Evolutionary conservation across 2,329 filamentous ascomycete genomes (phyloP), one percentile per base, ranked within the genome.

Genomic region (Kalmusia sp.): DNA sequence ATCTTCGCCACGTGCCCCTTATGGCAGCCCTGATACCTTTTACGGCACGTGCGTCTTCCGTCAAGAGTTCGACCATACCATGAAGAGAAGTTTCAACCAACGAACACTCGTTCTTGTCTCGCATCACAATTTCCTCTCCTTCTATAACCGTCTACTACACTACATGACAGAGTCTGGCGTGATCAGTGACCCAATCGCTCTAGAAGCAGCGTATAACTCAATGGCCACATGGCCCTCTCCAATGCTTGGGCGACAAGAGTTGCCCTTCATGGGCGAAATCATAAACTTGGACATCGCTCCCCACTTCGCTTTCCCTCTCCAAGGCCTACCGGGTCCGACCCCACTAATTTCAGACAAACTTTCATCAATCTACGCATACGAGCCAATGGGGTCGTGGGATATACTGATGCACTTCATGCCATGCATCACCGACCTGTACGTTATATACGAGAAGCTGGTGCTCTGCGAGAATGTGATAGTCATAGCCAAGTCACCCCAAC

Each of bases 61-160:
- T 38, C 75, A 77, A 53, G 73, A 76, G 51, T 74, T 69, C 24
- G 75, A 77, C 49, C 53, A 69, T 21, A 70, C 67, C 1, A 76
- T 75, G 65, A 77, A 77, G 57, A 64, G 75, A 37, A 74, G 73
- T 43, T 77, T 76, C 65, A 76, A 76, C 47, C 75, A 77, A 46
- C 65, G 74, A 49, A 72, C 69, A 7, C 58, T 77, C 4, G 73
- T 76, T 9, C 47, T 77, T n/a, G 62, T 77, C 22, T 76, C 75
- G 1, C 71, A 74, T 31, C 74, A 77, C 58, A 68, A 72, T 44
- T 77, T 77, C 44, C 63, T 71, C 4, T 57, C 72, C 14, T 73
- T 77, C 41, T 72, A 72, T 62, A 61, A 66, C 31, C 61, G 61
- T 17, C 49, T 77, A 2, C 58, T 77, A 6, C 64, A 70, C 28